Base-by-base conservation (phyloP, 2,329 filamentous ascomycete species). In the Botrytis pseudocinerea region DNA sequence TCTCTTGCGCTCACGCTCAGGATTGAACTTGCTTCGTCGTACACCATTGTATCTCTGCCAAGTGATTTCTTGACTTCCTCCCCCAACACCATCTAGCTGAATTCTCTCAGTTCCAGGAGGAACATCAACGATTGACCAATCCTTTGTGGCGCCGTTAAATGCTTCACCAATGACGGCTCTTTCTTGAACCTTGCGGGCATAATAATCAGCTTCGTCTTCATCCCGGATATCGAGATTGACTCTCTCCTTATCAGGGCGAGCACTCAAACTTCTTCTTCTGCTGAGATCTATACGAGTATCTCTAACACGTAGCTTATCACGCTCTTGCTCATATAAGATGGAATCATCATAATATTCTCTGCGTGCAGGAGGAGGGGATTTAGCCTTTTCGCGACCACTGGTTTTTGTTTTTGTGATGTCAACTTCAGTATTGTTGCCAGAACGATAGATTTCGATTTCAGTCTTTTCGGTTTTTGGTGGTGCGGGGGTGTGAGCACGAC, bases 51-150 rank as follows among this genome's bases (percentile, higher is more conserved):
- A 95, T 77, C 89, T 89, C 80, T 92, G 87, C 92, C 92, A 96
- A 32, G 88, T 91, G 64, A 94, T 89, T 78, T 96, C 93, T 75
- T 93, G 91, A 54, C 85, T 85, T n/a, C 86, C 92, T 65, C 92
- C 92, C 32, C 93, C 93, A 38, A 89, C 86, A 70, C 93, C 93
- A 77, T 96, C 92, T 91, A 96, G 92, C 71, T 88, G 88, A n/a
- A 96, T 91, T 59, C 91, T 89, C 83, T 93, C 91, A 0, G 93
- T 95, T 73, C 93, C 93, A 0, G 93, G 92, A 1, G 93, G 93
- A 57, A 97, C 91, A 82, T 97, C 93, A 54, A 97, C 87, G 75
- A 97, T 92, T 71, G 89, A 87, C 93, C 94, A 97, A 79, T 90
- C 92, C 76, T 89, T 90, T 51, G 92, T 94, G 28, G 89, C 90